These are phyloP conservation scores for Marchantia paleacea DNA, from an alignment of 225 moss, liverwort and hornwort species.

Conservation along the genomic window DNA sequence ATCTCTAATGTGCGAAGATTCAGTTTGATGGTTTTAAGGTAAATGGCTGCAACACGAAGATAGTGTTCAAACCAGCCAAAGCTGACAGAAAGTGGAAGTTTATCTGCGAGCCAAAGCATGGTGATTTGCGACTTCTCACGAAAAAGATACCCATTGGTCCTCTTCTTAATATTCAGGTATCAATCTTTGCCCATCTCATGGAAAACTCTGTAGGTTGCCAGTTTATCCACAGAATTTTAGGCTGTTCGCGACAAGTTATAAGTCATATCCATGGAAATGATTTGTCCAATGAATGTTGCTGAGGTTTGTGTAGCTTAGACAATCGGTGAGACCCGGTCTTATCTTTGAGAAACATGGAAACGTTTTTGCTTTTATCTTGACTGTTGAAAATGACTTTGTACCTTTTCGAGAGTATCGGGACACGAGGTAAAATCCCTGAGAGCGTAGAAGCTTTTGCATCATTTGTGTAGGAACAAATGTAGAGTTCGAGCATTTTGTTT, in stretches of 20 bases:
- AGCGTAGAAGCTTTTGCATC: neutral
- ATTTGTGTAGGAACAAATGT: neutral
- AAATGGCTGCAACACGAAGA: constrained; percentile 69
- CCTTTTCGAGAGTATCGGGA: neutral
- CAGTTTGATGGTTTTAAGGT: constrained; percentile 79
- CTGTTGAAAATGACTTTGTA: neutral
- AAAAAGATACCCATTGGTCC: constrained; percentile 90
- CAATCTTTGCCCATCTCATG: neutral
- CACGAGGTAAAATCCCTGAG: neutral
- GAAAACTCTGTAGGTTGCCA: neutral
- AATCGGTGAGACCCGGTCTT: neutral
- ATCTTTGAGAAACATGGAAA: neutral
- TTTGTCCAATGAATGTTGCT: no score
- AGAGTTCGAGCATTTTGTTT: neutral
- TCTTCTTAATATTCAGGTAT: constrained; percentile 60
- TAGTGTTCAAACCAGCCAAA: constrained; percentile 76
- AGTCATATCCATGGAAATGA: no score
- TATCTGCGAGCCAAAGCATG: constrained; percentile 78
- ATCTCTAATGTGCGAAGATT: constrained; percentile 42
- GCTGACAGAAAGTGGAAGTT: constrained; percentile 81
- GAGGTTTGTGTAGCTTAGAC: neutral
- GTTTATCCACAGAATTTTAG: no score
- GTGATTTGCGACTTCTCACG: constrained; percentile 77
- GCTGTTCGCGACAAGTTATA: no score
- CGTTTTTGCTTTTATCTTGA: neutral